Conservation (phyloP, 768 basidiomycete genomes). For the Trametes maxima region DNA sequence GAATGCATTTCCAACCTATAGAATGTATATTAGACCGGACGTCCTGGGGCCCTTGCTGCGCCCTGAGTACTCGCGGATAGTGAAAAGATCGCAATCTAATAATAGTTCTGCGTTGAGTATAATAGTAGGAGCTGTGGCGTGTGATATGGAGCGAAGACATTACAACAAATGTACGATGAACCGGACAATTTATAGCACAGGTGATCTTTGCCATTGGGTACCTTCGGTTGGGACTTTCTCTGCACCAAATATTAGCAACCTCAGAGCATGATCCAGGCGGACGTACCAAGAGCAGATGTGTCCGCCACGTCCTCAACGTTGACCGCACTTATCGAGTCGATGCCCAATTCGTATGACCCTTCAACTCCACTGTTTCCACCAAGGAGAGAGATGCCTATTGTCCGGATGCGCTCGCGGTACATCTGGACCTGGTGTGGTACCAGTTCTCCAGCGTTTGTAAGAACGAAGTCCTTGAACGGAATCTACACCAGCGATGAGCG, state of each 20-base stretch:
- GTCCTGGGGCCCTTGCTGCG: too few species aligned
- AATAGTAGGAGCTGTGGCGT: too few species aligned
- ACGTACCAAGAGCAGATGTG: constrained; percentile 27
- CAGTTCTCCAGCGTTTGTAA: constrained; percentile 74
- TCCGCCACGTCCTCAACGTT: constrained; percentile 64
- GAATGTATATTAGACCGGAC: too few species aligned
- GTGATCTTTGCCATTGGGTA: constrained; percentile 32
- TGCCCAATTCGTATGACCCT: constrained; percentile 80
- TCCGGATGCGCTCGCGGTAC: constrained; percentile 72
- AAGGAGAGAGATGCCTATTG: constrained; percentile 84
- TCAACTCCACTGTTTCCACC: constrained; percentile 78
- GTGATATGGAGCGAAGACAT: neutral
- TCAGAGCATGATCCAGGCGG: neutral
- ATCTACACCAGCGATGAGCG: constrained; percentile 51
- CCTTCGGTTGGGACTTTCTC: constrained; percentile 29
- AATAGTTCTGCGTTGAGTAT: too few species aligned
- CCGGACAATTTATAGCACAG: constrained; percentile 16
- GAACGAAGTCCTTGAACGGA: constrained; percentile 74
- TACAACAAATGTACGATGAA: neutral
- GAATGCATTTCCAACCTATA: too few species aligned
- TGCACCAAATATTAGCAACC: neutral
- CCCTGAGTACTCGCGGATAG: too few species aligned
- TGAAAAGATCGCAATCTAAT: too few species aligned
- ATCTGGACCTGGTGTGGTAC: constrained; percentile 73
- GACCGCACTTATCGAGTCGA: constrained; percentile 81